These are phyloP conservation scores for Hanseniaspora osmophila DNA, from an alignment of 805 yeast genomes.

Conservation along the genomic window DNA sequence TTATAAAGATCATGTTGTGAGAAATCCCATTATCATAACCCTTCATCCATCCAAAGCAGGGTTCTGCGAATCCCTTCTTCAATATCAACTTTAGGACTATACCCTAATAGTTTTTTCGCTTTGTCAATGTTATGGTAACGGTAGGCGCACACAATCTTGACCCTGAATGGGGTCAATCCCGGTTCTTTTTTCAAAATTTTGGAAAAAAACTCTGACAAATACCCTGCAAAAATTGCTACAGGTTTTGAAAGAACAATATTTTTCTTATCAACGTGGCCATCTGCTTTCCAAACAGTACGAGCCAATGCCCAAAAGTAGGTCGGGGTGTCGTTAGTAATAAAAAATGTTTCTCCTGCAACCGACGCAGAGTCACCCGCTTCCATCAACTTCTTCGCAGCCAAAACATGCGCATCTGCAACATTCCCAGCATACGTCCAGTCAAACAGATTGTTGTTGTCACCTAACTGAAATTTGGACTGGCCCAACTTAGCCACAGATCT, in stretches of 20 bases:
- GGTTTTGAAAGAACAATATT: conserved; percentile 59
- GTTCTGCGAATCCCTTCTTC: conserved; percentile 73
- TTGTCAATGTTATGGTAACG: conserved; percentile 86
- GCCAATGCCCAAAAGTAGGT: conserved; percentile 95
- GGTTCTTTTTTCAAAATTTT: conserved; percentile 69
- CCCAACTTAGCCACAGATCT: conserved; percentile 70
- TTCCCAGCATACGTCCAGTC: conserved; percentile 98
- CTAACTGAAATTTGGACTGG: conserved; percentile 84
- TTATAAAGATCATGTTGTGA: too few relatives aligned
- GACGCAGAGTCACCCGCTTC: conserved; percentile 26
- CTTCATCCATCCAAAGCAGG: conserved; percentile 79
- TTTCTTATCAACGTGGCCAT: conserved; percentile 63
- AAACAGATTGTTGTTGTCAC: conserved; percentile 83
- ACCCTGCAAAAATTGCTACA: conserved; percentile 71
- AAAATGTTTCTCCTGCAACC: conserved; percentile 78
- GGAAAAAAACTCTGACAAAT: conserved; percentile 62
- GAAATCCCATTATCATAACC: conserved; percentile 4
- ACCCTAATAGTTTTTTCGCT: conserved; percentile 67
- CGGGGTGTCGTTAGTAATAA: conserved; percentile 87
- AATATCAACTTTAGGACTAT: conserved; percentile 62
- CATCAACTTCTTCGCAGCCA: conserved; percentile 71
- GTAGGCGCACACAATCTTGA: conserved; percentile 77
- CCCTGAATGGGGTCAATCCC: conserved; percentile 92
- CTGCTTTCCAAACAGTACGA: conserved; percentile 93
- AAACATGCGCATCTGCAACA: conserved; percentile 90